These are phyloP conservation scores for Shiraia bambusicola DNA, from an alignment of 2,329 filamentous ascomycete species.

Conservation along the genomic window DNA sequence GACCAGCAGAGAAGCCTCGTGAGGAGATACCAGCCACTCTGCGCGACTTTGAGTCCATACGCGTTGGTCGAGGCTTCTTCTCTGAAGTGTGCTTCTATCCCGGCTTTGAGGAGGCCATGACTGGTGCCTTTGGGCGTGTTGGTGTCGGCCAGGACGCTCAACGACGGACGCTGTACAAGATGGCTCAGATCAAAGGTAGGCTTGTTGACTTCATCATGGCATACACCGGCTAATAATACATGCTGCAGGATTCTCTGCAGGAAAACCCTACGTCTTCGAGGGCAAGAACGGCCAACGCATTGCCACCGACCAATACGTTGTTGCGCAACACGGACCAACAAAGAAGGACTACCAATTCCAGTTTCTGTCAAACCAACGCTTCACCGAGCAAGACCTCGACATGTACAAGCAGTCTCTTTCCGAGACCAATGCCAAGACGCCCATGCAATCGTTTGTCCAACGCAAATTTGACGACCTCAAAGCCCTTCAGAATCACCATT, in stretches of 20 bases:
- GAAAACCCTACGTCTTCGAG: conserved; percentile 81
- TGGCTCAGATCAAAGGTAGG: conserved; percentile 83
- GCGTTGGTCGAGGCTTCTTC: conserved; percentile 83
- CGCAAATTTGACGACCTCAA: conserved; percentile 82
- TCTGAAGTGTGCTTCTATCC: conserved; percentile 92
- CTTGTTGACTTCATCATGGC: not conserved
- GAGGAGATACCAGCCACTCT: conserved; percentile 71
- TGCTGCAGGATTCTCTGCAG: conserved; percentile 70
- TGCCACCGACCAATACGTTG: conserved; percentile 81
- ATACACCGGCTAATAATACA: conserved; percentile 24
- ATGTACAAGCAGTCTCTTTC: conserved; percentile 76
- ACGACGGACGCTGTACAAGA: conserved; percentile 77
- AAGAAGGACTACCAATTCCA: conserved; percentile 88
- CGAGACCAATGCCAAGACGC: conserved; percentile 67
- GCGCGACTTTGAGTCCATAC: conserved; percentile 79
- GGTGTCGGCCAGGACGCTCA: conserved; percentile 77
- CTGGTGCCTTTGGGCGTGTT: conserved; percentile 82
- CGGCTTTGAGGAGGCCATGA: conserved; percentile 78
- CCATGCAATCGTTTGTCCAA: conserved; percentile 68
- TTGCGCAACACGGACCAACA: conserved; percentile 78
- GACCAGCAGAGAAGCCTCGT: conserved; percentile 55
- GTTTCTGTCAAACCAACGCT: conserved; percentile 78
- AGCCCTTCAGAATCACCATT: conserved; percentile 72
- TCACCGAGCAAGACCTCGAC: conserved; percentile 83
- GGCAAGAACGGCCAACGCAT: conserved; percentile 72